Evolutionary conservation across 768 basidiomycete species (phyloP).

Genomic region (Paxillus rubicundulus): DNA sequence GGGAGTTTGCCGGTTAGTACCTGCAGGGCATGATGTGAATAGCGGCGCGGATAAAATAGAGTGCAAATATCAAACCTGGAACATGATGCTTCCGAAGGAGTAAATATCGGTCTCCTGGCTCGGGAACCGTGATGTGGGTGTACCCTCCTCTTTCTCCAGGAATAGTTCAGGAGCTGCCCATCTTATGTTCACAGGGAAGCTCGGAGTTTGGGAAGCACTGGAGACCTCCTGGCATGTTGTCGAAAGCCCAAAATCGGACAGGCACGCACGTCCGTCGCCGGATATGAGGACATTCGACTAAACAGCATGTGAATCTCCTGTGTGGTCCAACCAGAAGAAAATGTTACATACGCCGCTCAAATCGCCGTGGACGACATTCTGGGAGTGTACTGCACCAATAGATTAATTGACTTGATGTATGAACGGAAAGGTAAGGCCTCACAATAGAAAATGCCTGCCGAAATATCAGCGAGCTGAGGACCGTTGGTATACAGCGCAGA

Average conservation of each 20-base stretch:
- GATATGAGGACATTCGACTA: conserved; percentile 25
- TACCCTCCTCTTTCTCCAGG: not conserved
- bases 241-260: conserved; percentile 35
- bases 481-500: not conserved
- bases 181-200: conserved; percentile 25
- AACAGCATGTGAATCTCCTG: not conserved
- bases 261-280: conserved; percentile 9
- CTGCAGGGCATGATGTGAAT: conserved; percentile 8
- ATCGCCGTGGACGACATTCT: conserved; percentile 38
- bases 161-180: conserved; percentile 32
- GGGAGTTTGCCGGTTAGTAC: conserved; percentile 24
- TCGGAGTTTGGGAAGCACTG: not conserved
- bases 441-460: conserved; percentile 25
- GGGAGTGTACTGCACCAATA: conserved; percentile 17
- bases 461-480: conserved; percentile 24
- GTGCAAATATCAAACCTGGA: conserved; percentile 17
- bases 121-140: conserved; percentile 3
- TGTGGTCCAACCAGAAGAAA: not conserved
- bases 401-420: not conserved
- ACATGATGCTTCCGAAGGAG: conserved; percentile 29
- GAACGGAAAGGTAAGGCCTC: not conserved
- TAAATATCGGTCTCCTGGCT: conserved; percentile 23
- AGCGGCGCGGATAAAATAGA: not conserved
- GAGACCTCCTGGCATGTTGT: conserved; percentile 10
- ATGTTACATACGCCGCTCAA: conserved; percentile 32